These are phyloP conservation scores for Lagenidium sp. DNA, from an alignment of 352 stramenopile genomes.

Conservation along the genomic window DNA sequence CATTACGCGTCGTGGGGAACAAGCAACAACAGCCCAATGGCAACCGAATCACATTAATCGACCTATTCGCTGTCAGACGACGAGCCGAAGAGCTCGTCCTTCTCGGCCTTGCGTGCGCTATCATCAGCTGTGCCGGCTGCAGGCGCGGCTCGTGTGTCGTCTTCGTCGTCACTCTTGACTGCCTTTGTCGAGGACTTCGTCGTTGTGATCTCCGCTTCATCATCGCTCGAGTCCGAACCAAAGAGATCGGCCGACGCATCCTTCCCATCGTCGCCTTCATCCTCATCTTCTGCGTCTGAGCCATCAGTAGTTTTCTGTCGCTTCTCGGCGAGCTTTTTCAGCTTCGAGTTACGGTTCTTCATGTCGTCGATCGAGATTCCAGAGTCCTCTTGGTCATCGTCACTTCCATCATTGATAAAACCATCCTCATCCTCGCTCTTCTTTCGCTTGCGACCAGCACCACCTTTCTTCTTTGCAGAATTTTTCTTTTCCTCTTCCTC, in stretches of 20 bases:
- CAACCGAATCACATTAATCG: too few species aligned
- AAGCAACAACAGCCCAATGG: too few species aligned
- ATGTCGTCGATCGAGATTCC: conserved; percentile 85
- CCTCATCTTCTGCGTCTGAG: conserved; percentile 58
- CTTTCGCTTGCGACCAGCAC: conserved; percentile 33
- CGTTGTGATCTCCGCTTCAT: conserved; percentile 14
- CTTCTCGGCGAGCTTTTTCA: conserved; percentile 83
- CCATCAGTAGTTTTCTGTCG: conserved; percentile 58
- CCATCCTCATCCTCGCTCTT: conserved; percentile 48
- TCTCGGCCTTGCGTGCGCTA: conserved; percentile 43
- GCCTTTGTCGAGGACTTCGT: conserved; percentile 12
- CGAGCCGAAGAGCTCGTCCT: conserved; percentile 81
- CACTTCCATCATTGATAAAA: conserved; percentile 56
- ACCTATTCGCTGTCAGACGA: conserved; percentile 72
- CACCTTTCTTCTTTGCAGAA: conserved; percentile 53
- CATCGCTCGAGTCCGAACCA: conserved; percentile 73
- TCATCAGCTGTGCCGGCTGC: conserved; percentile 13
- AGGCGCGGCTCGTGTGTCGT: conserved; percentile 23
- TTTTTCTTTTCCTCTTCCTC: conserved; percentile 82
- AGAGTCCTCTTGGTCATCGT: conserved; percentile 53
- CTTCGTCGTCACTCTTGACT: conserved; percentile 33
- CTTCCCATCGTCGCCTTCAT: conserved; percentile 5
- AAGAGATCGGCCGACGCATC: conserved; percentile 59
- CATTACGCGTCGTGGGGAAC: too few species aligned
- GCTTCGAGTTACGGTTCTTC: conserved; percentile 83